A percentile compares a stretch with the other conserved stretches of the same genome.
phyloP scores from a whole-genome alignment of 441 rosid genomes.

The Euphorbia corollata region DNA sequence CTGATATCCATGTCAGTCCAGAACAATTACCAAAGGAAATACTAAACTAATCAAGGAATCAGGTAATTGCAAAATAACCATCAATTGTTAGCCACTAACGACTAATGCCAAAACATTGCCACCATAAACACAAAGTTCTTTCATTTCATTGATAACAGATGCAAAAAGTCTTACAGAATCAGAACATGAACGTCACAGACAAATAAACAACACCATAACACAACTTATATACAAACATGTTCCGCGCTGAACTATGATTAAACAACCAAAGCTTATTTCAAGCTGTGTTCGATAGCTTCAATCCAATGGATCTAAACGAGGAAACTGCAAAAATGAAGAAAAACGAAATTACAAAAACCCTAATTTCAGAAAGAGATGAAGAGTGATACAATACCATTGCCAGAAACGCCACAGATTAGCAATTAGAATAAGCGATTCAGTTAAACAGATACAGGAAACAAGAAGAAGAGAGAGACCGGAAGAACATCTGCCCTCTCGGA shows the following conservation, averaged over 20 bases:
- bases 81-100: neutral
- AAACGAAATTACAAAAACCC: slow-evolving; percentile 4
- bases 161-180: too few species aligned
- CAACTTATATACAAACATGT: neutral
- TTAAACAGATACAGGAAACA: neutral
- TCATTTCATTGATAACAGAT: neutral
- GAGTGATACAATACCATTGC: slow-evolving; percentile 13
- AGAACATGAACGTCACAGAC: neutral
- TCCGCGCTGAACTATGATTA: neutral
- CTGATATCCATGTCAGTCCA: neutral
- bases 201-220: neutral
- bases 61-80: neutral
- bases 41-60: neutral
- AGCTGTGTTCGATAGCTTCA: neutral
- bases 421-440: neutral
- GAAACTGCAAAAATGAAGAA: neutral
- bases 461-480: neutral
- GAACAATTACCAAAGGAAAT: neutral
- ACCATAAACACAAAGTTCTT: neutral
- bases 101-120: neutral
- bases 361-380: neutral
- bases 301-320: slow-evolving; percentile 10
- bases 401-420: neutral
- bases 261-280: neutral
- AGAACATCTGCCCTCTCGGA: neutral